Evolutionary conservation across 208 protist genomes (phyloP).

Genomic region (Wallacemonas sp.): DNA sequence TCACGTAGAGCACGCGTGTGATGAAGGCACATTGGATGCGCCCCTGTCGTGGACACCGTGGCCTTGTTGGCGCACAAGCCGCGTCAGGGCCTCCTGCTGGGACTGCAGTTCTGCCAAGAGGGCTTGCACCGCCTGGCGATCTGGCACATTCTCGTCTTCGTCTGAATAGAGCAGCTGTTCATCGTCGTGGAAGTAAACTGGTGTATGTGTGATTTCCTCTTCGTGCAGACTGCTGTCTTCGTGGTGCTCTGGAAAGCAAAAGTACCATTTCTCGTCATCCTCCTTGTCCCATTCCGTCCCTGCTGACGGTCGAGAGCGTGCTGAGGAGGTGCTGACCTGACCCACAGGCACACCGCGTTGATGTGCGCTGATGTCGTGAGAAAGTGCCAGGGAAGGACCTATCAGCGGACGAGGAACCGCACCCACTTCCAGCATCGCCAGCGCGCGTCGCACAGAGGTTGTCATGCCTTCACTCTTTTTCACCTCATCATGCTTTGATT

Average conservation of each 20-base stretch:
- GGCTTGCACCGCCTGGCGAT: not conserved
- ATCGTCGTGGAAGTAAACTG: not conserved
- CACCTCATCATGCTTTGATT: not conserved
- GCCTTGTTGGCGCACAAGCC: not conserved
- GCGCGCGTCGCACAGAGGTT: not conserved
- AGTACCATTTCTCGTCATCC: not conserved
- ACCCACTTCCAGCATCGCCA: constrained; percentile 5
- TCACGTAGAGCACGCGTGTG: too few species aligned
- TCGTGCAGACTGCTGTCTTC: not conserved
- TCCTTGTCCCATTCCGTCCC: not conserved
- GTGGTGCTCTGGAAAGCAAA: constrained; percentile 7
- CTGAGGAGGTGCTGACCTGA: too few species aligned
- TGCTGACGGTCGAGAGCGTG: too few species aligned
- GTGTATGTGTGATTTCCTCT: not conserved
- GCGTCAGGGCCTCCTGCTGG: not conserved
- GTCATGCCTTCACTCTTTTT: not conserved
- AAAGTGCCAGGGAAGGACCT: not conserved
- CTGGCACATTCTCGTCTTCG: constrained; percentile 1
- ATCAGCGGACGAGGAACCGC: not conserved
- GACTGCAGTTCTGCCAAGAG: not conserved
- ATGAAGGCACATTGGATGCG: too few species aligned
- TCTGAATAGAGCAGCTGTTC: not conserved
- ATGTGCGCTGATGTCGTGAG: not conserved
- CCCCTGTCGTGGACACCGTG: not conserved
- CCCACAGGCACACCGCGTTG: too few species aligned